Base-by-base conservation (phyloP, 2,329 filamentous ascomycete genomes). In the Cladosporium phlei region DNA sequence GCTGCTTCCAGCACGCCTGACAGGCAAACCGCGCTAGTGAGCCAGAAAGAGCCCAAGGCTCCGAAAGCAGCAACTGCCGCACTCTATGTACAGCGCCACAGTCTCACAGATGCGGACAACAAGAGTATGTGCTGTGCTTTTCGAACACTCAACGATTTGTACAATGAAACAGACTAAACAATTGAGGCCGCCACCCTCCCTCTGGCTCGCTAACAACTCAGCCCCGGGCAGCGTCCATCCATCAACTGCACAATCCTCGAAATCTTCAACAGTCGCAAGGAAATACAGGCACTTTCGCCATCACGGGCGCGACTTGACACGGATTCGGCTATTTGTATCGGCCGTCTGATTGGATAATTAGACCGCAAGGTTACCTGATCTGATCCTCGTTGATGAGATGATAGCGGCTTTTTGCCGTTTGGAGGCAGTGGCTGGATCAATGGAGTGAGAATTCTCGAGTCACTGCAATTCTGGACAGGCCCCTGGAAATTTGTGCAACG, bases 341-440 rank as follows among this genome's bases (percentile, higher is more conserved):
- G 46, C 30, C 49, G 46, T 9, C 38, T 59, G 10, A 50, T 21
- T 4, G 34, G 45, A 27, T 56, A 59, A 47, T 50, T 59, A 10
- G 55, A 9, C 32, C 47, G 1, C 25, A 53, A 10, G 55, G 56
- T 21, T 17, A 42, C 20, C 28, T 5, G 50, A 55, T 9, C 37
- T 53, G 5, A 27, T 47, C 2, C 37, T 56, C 24, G 20, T 51
- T 14, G 55, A 46, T 19, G 32, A 37, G 9, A 50, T 55, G 2
- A 33, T 59, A 33, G 45, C 10, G 56, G 57, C 20, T 40, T 49
- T 16, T 29, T 52, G 2, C 53, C 56, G 2, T 55, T 50, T 38
- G 48, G 57, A n/a, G 57, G 57, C 10, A 38, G 51, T 12, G 47
- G 54, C 27, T 59, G 55, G 52, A 51, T 55, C 29, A 46, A 50